Base-by-base conservation (phyloP, 352 stramenopile species). In the Phytopythium kandeliae region DNA sequence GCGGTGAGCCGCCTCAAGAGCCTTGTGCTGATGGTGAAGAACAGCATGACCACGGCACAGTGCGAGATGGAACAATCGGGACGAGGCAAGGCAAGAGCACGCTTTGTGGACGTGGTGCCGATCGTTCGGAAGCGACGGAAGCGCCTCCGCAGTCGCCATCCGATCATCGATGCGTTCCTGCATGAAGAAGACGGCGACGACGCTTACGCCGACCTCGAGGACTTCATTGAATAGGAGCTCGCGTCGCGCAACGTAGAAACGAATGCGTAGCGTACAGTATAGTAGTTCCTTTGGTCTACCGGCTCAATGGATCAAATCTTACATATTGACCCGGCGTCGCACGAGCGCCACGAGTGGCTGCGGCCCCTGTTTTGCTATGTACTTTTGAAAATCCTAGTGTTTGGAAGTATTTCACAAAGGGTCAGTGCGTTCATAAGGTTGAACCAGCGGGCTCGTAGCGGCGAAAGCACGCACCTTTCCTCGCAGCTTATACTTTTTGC, bases 161-260 rank as follows among this genome's bases (percentile, higher is more conserved):
- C 77, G 30, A 79, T 78, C 51, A 89, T 89, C 38, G 78, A 89
- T 47, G 74, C 78, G n/a, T 89, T 77, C 38, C 63, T 89, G 9
- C 73, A 78, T 17, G 78, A 89, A 63, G 78, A 89, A 61, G 67
- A 81, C 35, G 78, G 78, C 13, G 69, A 62, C 26, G 78, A 89
- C 47, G 78, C 78, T 24, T 89, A 75, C 43, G 78, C 69, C 35
- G 78, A 89, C 50, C 56, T 89, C 19, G 78, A 89, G 58, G 78
- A 89, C 55, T 89, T 89, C 56, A 87, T 89, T 64, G 78, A 78
- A 57, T 81, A 74, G 60, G 35, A 19, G 16, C 7, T 24, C 12
- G 16, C 19, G 28, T 22, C 24, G 19, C 4, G 4, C 7, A 35
- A 15, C 31, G 7, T 16, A 7, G 15, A 35, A 13, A 11, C 6